Evolutionary conservation across 768 basidiomycete species (phyloP), one percentile per base, ranked within the genome.

Genomic region (Ephemerocybe angulata): DNA sequence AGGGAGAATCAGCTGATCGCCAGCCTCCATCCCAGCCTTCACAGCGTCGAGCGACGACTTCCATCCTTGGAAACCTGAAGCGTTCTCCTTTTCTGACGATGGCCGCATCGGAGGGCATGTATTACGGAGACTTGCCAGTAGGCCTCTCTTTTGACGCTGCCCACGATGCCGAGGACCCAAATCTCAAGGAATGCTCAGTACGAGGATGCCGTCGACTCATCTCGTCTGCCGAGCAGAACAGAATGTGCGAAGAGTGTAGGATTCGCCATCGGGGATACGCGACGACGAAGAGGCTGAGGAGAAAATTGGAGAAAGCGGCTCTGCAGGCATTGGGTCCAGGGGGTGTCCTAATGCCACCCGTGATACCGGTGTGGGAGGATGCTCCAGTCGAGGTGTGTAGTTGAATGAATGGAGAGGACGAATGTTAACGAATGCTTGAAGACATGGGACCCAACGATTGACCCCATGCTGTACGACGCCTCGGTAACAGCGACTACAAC

Each of bases 191-290:
- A 67, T 80, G 79, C 57, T 75, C 77, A 7, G 76, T 81, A 29
- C 72, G 76, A 52, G 76, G 76, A 35, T 83, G 81, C 63, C 57
- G 59, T 15, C 66, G 68, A 21, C 46, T 60, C 3, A 56, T 79
- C 22, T 64, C 64, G 5, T 67, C 68, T 19, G 50, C 60, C 4
- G 40, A 56, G 1, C 35, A 46, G 3, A 73, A 69, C 63, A 81
- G 77, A 65, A 82, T 83, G 81, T 84, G 81, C 70, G 75, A 79
- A 21, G 59, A 58, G 1, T 83, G 81, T 67, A 71, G 81, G 22
- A 71, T 72, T 33, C 72, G 77, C 17, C 81, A 83, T 61, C 74
- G 80, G 25, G 64, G 73, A 4, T 82, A 84, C 47, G 80, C 78
- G 10, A 75, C 63, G 31, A 79, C 80, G 3, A 82, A 82, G 61